Evolutionary conservation across 495 filamentous ascomycete genomes (phyloP).

Genomic region (Trypethelium eluteriae): DNA sequence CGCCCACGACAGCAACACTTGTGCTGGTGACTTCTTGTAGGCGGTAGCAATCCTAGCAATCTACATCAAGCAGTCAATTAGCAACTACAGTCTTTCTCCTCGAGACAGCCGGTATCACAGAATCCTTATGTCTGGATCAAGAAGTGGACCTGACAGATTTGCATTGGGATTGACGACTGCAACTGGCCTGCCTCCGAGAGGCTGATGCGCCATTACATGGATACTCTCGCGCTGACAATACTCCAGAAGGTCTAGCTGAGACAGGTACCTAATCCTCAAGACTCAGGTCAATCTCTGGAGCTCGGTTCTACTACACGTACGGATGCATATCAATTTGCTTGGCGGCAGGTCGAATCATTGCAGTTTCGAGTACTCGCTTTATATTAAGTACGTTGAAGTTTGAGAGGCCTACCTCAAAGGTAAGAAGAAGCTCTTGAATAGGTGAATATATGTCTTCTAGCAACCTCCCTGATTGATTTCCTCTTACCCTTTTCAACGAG

Average conservation of each 20-base stretch:
- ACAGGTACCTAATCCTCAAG: slow-evolving; percentile 15
- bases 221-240: slow-evolving; percentile 40
- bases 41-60: slow-evolving; percentile 30
- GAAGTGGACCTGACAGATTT: slow-evolving; percentile 24
- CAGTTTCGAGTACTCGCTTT: slow-evolving; percentile 20
- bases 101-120: no score
- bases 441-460: no score
- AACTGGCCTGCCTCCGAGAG: slow-evolving; percentile 37
- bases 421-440: no score
- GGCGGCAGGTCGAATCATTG: slow-evolving; percentile 17
- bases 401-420: slow-evolving; percentile 38
- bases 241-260: slow-evolving; percentile 22
- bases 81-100: no score
- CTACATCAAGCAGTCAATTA: no score
- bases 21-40: slow-evolving; percentile 35
- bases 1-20: slow-evolving; percentile 44
- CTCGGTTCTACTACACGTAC: no score
- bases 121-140: slow-evolving; percentile 16
- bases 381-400: slow-evolving; percentile 43
- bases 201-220: slow-evolving; percentile 46
- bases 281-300: no score
- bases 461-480: slow-evolving; percentile 39
- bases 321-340: slow-evolving; percentile 29
- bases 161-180: slow-evolving; percentile 28
- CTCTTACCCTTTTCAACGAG: slow-evolving; percentile 50